Evolutionary conservation across 2,329 filamentous ascomycete species (phyloP).

Genomic region (Sclerotinia sclerotiorum): DNA sequence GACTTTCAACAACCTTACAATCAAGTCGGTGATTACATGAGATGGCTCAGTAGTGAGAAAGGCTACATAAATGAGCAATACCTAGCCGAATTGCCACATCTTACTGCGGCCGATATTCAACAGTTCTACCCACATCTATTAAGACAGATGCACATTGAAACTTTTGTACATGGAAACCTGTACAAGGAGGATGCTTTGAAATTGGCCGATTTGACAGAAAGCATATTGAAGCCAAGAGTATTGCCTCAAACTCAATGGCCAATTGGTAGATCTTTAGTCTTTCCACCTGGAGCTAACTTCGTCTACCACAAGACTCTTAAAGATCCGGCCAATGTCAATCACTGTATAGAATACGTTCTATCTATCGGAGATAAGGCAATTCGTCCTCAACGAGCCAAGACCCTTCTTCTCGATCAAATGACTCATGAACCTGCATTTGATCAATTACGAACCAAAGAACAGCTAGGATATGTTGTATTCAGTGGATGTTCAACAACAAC

Average conservation of each 20-base stretch:
- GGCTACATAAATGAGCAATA: slow-evolving; percentile 79
- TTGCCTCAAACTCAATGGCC: slow-evolving; percentile 79
- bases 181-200: slow-evolving; percentile 90
- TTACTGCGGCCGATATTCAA: slow-evolving; percentile 73
- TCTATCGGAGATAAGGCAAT: slow-evolving; percentile 69
- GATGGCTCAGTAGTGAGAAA: slow-evolving; percentile 75
- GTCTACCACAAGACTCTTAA: slow-evolving; percentile 78
- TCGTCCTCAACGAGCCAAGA: slow-evolving; percentile 68
- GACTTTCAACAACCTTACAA: slow-evolving; percentile 86
- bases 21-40: slow-evolving; percentile 80
- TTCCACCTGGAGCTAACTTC: slow-evolving; percentile 79
- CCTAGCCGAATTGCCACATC: slow-evolving; percentile 69
- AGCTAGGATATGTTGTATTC: slow-evolving; percentile 95
- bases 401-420: slow-evolving; percentile 83
- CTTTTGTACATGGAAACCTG: slow-evolving; percentile 86
- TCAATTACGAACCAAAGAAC: slow-evolving; percentile 92
- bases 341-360: slow-evolving; percentile 78
- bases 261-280: slow-evolving; percentile 71
- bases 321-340: slow-evolving; percentile 86
- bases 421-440: slow-evolving; percentile 92
- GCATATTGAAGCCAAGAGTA: slow-evolving; percentile 68
- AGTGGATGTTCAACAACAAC: slow-evolving; percentile 69
- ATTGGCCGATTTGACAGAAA: slow-evolving; percentile 79
- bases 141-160: slow-evolving; percentile 81
- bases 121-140: slow-evolving; percentile 79